Evolutionary conservation across 306 rosid genomes (phyloP).

Genomic region (Citrullus mucosospermus): DNA sequence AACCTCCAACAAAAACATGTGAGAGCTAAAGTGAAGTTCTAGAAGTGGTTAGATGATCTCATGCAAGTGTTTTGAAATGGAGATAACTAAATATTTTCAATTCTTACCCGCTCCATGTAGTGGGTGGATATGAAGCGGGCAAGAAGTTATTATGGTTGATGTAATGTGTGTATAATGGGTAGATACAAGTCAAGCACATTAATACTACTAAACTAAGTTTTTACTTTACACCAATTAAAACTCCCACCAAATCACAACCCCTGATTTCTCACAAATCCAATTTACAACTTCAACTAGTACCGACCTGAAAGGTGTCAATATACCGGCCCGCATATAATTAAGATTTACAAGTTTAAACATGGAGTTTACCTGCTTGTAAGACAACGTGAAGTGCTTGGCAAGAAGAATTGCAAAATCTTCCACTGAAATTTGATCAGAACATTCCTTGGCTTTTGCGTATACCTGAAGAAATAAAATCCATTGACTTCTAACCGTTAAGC

Average conservation of each 20-base stretch:
- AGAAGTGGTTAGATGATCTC: not conserved
- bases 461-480: constrained; percentile 36
- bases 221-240: not conserved
- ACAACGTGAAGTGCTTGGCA: constrained; percentile 72
- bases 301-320: not conserved
- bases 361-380: constrained; percentile 52
- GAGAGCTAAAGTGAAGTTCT: not conserved
- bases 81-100: not conserved
- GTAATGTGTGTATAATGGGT: not conserved
- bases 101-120: not conserved
- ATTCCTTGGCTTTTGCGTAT: constrained; percentile 84
- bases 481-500: constrained; percentile 3
- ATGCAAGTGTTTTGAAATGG: not conserved
- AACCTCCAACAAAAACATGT: not conserved
- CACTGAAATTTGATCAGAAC: constrained; percentile 46
- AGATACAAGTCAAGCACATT: not conserved
- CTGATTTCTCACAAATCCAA: not conserved
- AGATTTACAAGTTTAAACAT: not conserved
- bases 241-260: not conserved
- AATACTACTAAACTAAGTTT: not conserved
- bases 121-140: not conserved
- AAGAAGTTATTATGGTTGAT: not conserved
- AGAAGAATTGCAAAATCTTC: constrained; percentile 81
- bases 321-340: not conserved
- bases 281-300: not conserved